phyloP scores from a whole-genome alignment of 73 alveolate species.

The Halteria grandinella region DNA sequence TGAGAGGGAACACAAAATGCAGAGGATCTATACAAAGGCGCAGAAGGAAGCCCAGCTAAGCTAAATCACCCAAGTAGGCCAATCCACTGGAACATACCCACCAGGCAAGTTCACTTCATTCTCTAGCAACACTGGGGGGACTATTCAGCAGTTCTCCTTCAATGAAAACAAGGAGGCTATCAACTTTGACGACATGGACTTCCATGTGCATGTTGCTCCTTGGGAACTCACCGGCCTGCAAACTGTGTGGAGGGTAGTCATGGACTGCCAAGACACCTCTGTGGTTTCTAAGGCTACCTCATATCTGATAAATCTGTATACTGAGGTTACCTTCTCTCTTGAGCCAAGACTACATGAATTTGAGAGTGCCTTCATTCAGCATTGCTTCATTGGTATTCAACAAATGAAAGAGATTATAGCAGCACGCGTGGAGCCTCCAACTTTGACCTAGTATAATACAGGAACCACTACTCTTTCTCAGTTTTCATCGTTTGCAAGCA shows the following conservation, averaged over 20 bases:
- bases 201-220: conserved; percentile 55
- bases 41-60: background rate
- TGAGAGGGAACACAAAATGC: conserved; percentile 54
- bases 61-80: background rate
- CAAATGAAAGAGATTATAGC: background rate
- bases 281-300: conserved; percentile 62
- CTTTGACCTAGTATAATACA: conserved; percentile 8
- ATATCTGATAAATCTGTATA: conserved; percentile 61
- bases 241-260: conserved; percentile 67
- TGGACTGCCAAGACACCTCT: conserved; percentile 44
- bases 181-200: conserved; percentile 43
- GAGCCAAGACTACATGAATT: conserved; percentile 14
- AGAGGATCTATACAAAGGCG: background rate
- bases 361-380: conserved; percentile 54
- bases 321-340: background rate
- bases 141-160: conserved; percentile 36
- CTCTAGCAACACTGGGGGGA: conserved; percentile 40
- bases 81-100: background rate
- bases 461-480: background rate
- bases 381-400: background rate
- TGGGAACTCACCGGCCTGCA: conserved; percentile 59
- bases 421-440: background rate
- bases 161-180: conserved; percentile 16
- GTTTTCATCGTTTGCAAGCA: background rate
- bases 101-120: conserved; percentile 28